These are phyloP conservation scores for Pouteria glomerata DNA, from an alignment of 148 eudicot species.

Conservation along the genomic window DNA sequence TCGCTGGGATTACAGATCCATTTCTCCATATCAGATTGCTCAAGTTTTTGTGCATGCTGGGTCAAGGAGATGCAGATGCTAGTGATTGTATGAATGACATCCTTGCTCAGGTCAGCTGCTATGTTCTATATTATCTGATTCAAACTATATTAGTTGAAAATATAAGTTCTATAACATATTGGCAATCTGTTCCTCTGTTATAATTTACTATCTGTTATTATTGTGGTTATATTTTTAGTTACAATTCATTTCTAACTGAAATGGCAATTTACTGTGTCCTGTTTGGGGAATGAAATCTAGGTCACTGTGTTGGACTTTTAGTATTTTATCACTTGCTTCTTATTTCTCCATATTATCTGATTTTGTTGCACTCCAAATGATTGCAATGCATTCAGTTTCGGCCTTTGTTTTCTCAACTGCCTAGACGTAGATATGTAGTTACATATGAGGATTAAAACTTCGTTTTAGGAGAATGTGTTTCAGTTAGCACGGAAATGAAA, in stretches of 20 bases:
- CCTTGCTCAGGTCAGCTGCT: slow-evolving; percentile 84
- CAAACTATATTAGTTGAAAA: not conserved
- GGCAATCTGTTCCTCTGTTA: not conserved
- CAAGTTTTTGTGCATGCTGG: slow-evolving; percentile 72
- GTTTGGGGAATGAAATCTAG: not conserved
- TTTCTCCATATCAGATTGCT: slow-evolving; percentile 91
- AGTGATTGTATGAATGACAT: slow-evolving; percentile 96
- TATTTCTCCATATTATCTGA: not conserved
- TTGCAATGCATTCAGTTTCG: not conserved
- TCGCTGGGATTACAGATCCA: slow-evolving; percentile 92
- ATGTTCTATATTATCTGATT: slow-evolving; percentile 7
- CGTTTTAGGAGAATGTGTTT: too few species aligned
- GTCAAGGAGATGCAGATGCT: slow-evolving; percentile 93
- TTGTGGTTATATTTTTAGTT: not conserved
- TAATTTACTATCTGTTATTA: not conserved
- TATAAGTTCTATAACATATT: not conserved
- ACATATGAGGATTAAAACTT: too few species aligned
- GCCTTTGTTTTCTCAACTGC: slow-evolving; percentile 10
- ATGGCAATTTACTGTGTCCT: not conserved
- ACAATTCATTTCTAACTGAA: not conserved
- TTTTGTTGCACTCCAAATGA: not conserved
- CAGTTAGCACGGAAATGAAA: too few species aligned
- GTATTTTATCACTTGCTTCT: not conserved
- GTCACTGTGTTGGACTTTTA: too few species aligned
- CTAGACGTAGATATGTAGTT: not conserved